Percentiles rank a stretch among this genome's conserved stretches.
phyloP scores from a whole-genome alignment of 208 protist species.

The Crithidia expoeki region DNA sequence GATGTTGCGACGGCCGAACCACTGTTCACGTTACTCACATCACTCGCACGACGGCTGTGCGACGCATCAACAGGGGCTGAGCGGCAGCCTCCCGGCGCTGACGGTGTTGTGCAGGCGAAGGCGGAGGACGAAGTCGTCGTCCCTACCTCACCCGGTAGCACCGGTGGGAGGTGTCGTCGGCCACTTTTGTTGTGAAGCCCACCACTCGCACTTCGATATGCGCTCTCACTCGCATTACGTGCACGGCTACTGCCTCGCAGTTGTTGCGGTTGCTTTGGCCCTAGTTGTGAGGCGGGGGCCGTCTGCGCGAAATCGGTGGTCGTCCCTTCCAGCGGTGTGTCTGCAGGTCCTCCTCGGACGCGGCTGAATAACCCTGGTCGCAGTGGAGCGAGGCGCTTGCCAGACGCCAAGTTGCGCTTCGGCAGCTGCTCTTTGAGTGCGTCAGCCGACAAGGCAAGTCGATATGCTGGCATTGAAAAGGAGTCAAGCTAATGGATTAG shows the following conservation, averaged over 20 bases:
- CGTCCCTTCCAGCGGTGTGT: background rate
- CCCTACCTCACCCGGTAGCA: background rate
- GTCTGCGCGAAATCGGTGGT: background rate
- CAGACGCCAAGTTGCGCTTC: constrained; percentile 16
- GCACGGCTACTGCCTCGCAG: constrained; percentile 11
- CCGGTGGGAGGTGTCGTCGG: constrained; percentile 5
- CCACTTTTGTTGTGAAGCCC: background rate
- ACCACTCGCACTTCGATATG: background rate
- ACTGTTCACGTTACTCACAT: background rate
- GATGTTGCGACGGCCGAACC: background rate
- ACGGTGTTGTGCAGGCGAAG: background rate
- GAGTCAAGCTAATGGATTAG: background rate
- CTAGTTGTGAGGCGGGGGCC: background rate
- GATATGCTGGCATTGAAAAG: background rate
- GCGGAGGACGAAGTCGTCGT: too few relatives aligned
- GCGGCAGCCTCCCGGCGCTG: background rate
- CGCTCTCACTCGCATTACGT: background rate
- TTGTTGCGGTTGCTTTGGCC: background rate
- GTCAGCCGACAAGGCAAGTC: background rate
- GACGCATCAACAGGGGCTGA: background rate
- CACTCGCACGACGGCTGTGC: constrained; percentile 9
- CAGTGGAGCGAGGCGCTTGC: constrained; percentile 22
- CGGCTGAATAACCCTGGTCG: constrained; percentile 15
- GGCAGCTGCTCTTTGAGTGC: background rate
- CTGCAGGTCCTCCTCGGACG: background rate